Evolutionary conservation across 2,329 filamentous ascomycete genomes (phyloP).

Genomic region (Clonostachys sp.): DNA sequence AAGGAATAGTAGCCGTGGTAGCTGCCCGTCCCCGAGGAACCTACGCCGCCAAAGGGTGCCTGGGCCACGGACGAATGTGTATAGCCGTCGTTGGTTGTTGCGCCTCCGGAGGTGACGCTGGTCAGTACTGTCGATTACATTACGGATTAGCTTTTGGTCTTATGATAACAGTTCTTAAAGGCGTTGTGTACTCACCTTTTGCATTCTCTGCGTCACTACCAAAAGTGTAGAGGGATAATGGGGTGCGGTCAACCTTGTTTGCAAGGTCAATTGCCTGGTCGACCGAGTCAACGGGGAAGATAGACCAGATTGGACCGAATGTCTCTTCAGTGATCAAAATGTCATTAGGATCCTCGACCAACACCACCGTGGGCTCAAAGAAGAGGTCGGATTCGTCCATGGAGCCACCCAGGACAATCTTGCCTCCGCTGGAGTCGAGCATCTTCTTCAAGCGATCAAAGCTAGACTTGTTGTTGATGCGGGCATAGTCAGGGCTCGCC

Average conservation of each 20-base stretch:
- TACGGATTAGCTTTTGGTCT: conserved; percentile 8
- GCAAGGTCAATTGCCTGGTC: conserved; percentile 81
- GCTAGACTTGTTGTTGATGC: conserved; percentile 75
- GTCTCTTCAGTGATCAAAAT: conserved; percentile 83
- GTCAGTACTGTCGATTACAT: conserved; percentile 22
- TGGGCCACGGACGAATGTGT: conserved; percentile 34
- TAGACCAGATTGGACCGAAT: conserved; percentile 88
- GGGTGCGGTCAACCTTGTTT: conserved; percentile 77
- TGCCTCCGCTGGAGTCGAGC: conserved; percentile 79
- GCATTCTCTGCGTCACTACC: conserved; percentile 75
- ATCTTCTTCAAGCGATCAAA: conserved; percentile 84
- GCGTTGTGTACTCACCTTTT: conserved; percentile 47
- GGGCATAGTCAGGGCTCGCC: conserved; percentile 71
- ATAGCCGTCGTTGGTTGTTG: conserved; percentile 43
- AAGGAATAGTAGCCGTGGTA: conserved; percentile 46
- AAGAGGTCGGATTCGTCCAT: conserved; percentile 76
- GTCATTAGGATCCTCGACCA: conserved; percentile 63
- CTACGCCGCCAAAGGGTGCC: conserved; percentile 44
- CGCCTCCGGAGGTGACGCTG: conserved; percentile 40
- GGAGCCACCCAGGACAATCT: conserved; percentile 81
- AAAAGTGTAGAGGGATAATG: conserved; percentile 81
- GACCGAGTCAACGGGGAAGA: conserved; percentile 73
- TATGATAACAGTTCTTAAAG: not conserved
- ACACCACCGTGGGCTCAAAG: conserved; percentile 91
- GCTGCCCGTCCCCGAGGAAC: conserved; percentile 38